Conservation (phyloP, 176 grass and related monocot species). For the Cymbopogon citratus region DNA sequence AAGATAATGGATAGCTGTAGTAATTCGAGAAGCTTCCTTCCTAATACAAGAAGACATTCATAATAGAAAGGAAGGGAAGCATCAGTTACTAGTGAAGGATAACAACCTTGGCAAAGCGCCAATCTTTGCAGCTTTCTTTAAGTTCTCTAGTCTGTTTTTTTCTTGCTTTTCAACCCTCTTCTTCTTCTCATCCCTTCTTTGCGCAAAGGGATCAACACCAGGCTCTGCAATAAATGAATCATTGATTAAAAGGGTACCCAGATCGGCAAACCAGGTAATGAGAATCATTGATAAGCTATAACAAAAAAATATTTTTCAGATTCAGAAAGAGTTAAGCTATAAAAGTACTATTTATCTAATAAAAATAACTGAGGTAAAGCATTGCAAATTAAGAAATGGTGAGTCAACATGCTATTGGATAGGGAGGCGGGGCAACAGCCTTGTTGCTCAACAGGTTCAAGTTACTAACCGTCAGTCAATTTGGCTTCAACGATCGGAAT, state of each 20-base stretch:
- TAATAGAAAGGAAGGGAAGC: not conserved
- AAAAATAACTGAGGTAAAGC: not conserved
- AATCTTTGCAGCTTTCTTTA: slow-evolving; percentile 81
- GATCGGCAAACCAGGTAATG: not conserved
- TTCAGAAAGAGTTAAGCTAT: not conserved
- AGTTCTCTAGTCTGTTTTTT: slow-evolving; percentile 74
- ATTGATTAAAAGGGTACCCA: not conserved
- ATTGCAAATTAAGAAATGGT: not conserved
- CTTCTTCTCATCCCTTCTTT: slow-evolving; percentile 86
- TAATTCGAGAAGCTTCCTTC: slow-evolving; percentile 5
- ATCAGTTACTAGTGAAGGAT: not conserved
- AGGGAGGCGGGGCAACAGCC: not conserved
- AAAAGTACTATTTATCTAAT: not conserved
- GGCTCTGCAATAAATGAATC: slow-evolving; percentile 46
- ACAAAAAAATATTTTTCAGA: not conserved
- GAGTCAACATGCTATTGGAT: not conserved
- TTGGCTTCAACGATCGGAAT: slow-evolving; percentile 86
- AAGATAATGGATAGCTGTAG: not conserved
- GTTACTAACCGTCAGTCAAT: slow-evolving; percentile 54
- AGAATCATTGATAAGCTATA: not conserved
- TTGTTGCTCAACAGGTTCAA: not conserved
- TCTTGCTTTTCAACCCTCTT: slow-evolving; percentile 82
- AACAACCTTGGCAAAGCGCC: slow-evolving; percentile 81
- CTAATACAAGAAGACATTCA: not conserved
- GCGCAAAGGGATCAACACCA: slow-evolving; percentile 81